Evolutionary conservation across 2,329 filamentous ascomycete species (phyloP).

Genomic region (Aspergillus novofumigatus): DNA sequence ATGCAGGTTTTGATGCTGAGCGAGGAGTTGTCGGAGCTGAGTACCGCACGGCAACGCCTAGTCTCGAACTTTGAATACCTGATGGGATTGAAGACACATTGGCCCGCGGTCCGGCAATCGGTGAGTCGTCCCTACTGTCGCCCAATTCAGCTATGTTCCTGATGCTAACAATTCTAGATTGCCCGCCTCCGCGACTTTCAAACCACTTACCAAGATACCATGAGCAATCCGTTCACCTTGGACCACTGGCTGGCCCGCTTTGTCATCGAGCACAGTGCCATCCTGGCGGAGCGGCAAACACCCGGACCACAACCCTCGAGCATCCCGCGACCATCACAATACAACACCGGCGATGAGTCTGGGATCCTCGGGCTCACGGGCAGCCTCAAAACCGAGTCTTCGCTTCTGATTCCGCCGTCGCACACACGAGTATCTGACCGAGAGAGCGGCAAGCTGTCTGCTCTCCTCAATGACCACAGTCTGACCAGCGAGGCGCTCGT

Average conservation of each 20-base stretch:
- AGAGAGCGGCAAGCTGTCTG: constrained; percentile 5
- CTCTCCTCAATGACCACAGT: constrained; percentile 9
- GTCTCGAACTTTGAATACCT: constrained; percentile 19
- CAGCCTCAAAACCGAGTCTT: not conserved
- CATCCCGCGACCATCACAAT: not conserved
- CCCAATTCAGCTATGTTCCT: not conserved
- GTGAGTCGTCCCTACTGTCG: constrained; percentile 2
- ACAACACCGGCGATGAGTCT: not conserved
- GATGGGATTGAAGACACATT: constrained; percentile 17
- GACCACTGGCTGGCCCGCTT: constrained; percentile 24
- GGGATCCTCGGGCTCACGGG: not conserved
- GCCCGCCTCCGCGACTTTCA: constrained; percentile 19
- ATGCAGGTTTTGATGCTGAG: constrained; percentile 18
- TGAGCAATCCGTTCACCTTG: constrained; percentile 16
- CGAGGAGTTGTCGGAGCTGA: constrained; percentile 9
- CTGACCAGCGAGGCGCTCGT: constrained; percentile 16
- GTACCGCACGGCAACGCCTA: constrained; percentile 11
- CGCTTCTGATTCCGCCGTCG: not conserved
- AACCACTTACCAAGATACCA: constrained; percentile 15
- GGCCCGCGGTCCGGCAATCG: constrained; percentile 17
- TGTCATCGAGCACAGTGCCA: constrained; percentile 18
- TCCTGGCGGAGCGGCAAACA: constrained; percentile 10
- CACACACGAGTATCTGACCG: not conserved
- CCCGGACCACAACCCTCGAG: not conserved
- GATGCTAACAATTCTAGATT: constrained; percentile 5